Base-by-base conservation (phyloP, 805 yeast species). In the Zygosaccharomyces bisporus region DNA sequence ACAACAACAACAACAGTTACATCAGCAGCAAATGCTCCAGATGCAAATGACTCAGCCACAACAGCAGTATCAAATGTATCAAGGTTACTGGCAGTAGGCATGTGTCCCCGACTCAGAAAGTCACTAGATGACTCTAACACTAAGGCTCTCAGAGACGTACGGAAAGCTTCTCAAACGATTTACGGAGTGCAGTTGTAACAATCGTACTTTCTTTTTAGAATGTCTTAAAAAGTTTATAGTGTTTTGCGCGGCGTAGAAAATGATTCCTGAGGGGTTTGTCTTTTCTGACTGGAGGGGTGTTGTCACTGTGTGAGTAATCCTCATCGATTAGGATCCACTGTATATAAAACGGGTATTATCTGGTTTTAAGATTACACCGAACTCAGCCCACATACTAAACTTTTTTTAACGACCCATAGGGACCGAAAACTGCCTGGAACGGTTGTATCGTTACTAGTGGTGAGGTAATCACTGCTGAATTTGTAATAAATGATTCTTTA, bases 1-100 rank as follows among this genome's bases (percentile, higher is more conserved):
- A 35, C 51, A 20, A 31, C 50, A 43, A 16, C 48, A 23, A 13
- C 49, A 24, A 13, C 46, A 13, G 34, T 51, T 16, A 39, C 55
- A 38, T 9, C 54, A 35, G 21, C 54, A 38, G 23, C 52, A 30
- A 19, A 49, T 37, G 34, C 52, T 38, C 30, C 58, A 41, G 36
- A 52, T 25, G 27, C 54, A 39, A 33, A 39, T 25, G 44, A 43
- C 49, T 36, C 53, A 45, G 46, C 61, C 42, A n/a, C 27, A 37
- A 16, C 47, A 48, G 13, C 46, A 51, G 47, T 45, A 41, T 7
- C 51, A 47, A 31, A 36, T 25, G 35, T 48, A 45, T 35, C 53
- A 41, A 30, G 49, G 49, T 13, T 50, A 43, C 42, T 53, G 47
- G 40, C 17, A 30, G 17, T 37, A 24, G 16, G 25, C 31, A n/a